Evolutionary conservation across 75 land plant species (phyloP).

Genomic region (Selaginella tamariscina): DNA sequence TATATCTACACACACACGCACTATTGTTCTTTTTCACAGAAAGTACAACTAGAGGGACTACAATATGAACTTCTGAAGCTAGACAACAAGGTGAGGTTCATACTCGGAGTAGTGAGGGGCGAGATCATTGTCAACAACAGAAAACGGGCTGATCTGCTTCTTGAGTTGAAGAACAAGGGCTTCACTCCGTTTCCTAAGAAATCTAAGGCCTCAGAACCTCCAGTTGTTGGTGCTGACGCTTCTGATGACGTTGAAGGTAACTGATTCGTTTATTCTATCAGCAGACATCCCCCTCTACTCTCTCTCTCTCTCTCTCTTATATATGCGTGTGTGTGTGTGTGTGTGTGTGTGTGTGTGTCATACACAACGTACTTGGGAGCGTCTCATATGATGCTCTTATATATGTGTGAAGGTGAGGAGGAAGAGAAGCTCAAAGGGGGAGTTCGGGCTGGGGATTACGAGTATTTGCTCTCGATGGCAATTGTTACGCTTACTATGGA

Average conservation of each 20-base stretch:
- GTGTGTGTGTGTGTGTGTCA: too few relatives aligned
- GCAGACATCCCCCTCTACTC: too few relatives aligned
- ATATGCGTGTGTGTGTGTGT: too few relatives aligned
- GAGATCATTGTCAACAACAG: conserved; percentile 84
- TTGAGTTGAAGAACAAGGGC: conserved; percentile 61
- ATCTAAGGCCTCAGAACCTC: conserved; percentile 38
- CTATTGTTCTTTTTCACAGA: conserved; percentile 62
- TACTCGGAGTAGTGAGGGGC: conserved; percentile 68
- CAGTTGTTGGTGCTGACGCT: conserved; percentile 44
- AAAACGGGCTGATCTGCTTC: conserved; percentile 61
- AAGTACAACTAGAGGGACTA: conserved; percentile 42
- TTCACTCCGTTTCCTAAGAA: conserved; percentile 94
- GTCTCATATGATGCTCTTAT: too few relatives aligned
- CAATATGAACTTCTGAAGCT: conserved; percentile 56
- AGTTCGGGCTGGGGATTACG: conserved; percentile 60
- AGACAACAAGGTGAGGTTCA: conserved; percentile 89
- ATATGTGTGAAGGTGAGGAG: conserved; percentile 16
- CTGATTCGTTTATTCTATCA: too few relatives aligned
- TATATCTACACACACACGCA: too few relatives aligned
- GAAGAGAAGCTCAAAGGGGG: conserved; percentile 25
- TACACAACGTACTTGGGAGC: too few relatives aligned
- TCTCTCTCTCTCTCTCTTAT: too few relatives aligned
- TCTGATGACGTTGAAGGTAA: too few relatives aligned
- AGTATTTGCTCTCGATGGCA: conserved; percentile 81
- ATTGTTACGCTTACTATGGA: conserved; percentile 77